These are phyloP conservation scores for Heliosperma pusillum DNA, from an alignment of 148 eudicot genomes.

Conservation along the genomic window DNA sequence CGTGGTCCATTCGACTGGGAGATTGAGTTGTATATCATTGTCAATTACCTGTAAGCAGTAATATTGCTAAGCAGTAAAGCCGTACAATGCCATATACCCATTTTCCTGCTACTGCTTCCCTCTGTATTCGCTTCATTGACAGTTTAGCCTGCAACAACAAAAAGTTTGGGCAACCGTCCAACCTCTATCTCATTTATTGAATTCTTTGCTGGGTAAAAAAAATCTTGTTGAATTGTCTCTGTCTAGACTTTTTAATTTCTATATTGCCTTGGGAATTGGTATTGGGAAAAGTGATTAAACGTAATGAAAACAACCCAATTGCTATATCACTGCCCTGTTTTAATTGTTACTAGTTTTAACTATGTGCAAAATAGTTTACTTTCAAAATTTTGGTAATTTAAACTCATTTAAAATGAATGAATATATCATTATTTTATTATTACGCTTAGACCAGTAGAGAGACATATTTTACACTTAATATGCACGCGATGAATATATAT, in stretches of 20 bases:
- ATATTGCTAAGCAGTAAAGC: background rate
- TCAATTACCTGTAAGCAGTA: conserved; percentile 10
- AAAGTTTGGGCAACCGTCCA: conserved; percentile 16
- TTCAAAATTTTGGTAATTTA: too few relatives aligned
- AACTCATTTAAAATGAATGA: too few relatives aligned
- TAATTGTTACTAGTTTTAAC: too few relatives aligned
- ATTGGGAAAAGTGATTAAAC: too few relatives aligned
- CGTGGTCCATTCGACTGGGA: conserved; percentile 24
- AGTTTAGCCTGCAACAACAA: conserved; percentile 10
- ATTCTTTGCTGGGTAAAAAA: background rate
- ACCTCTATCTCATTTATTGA: conserved; percentile 17
- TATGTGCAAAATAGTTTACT: too few relatives aligned
- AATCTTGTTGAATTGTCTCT: background rate
- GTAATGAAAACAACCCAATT: too few relatives aligned
- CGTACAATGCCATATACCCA: conserved; percentile 6
- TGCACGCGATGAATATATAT: too few relatives aligned
- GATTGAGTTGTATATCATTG: conserved; percentile 16
- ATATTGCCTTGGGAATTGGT: background rate
- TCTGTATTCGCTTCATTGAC: conserved; percentile 10
- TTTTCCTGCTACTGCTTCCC: conserved; percentile 4
- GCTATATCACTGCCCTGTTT: too few relatives aligned
- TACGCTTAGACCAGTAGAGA: too few relatives aligned
- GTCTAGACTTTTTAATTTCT: background rate
- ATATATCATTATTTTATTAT: too few relatives aligned
- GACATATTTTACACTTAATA: too few relatives aligned